Evolutionary conservation across 2,329 filamentous ascomycete species (phyloP), one percentile per base, ranked within the genome.

Genomic region (Nannizziopsis barbatae): DNA sequence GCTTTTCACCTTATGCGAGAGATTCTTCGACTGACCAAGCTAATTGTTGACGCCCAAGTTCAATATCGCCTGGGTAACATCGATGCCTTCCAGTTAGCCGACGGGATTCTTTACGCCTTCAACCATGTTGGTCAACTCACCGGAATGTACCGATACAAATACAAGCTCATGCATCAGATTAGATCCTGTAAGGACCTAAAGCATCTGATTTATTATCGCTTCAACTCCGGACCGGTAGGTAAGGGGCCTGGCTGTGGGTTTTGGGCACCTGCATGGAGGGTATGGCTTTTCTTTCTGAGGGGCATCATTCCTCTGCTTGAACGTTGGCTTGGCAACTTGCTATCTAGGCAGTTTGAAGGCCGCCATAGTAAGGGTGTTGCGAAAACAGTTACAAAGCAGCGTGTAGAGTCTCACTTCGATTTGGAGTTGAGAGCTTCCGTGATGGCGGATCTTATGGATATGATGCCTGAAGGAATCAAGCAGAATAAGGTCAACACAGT

Each of bases 381-480:
- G 31, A 98, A 98, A 75, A 98, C 92, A 0, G 92, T 98, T 32
- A 98, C 92, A 3, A 98, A 98, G 71, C 92, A 98, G 70, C 86
- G 92, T 70, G 92, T 98, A 5, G 92, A 98, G 63, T 96, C 92
- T 18, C 93, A 98, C 64, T 98, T 95, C 62, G 92, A 98, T 68
- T 75, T 98, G 49, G 92, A 98, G 68, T 80, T 98, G 44, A 86
- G 92, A 60, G 93, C 93, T 12, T 95, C 92, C 0, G 92, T 98
- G 56, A 98, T 98, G 90, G 88, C 90, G 39, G 92, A 98, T 68
- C 74, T 98, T 44, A 95, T 95, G 85, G 92, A 98, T 62, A 98
- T 98, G 93, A 98, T 98, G 92, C 92, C 92, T 0, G 93, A 98
- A 65, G 92, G 92, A 56, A 96, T 98, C 71, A 95, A 95, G 67